phyloP scores from a whole-genome alignment of 805 yeast species.

The Tanozyma kutaoensis region DNA sequence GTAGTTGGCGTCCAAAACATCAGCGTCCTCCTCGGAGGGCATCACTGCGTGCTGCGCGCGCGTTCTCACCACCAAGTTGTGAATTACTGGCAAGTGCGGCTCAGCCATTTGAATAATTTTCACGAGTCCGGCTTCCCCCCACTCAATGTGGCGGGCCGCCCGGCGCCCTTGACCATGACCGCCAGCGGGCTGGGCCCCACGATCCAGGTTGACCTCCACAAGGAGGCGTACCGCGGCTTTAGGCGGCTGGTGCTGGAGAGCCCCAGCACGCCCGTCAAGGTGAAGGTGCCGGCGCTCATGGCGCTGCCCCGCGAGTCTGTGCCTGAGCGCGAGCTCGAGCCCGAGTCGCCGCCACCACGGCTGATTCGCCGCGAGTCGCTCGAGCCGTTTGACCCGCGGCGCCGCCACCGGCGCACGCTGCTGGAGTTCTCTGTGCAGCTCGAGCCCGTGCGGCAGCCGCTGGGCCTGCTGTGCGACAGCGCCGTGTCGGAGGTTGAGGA shows the following conservation, averaged over 20 bases:
- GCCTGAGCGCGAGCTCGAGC: not conserved
- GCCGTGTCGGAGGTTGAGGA: conserved; percentile 3
- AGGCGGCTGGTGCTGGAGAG: conserved; percentile 13
- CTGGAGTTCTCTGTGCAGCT: not conserved
- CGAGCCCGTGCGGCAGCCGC: not conserved
- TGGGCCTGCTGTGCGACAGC: conserved; percentile 1
- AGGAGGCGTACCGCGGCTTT: conserved; percentile 27
- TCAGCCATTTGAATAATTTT: too few relatives aligned
- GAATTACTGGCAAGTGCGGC: too few relatives aligned
- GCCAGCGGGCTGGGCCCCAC: conserved; percentile 2
- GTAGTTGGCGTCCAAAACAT: not conserved
- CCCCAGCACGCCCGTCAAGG: conserved; percentile 1
- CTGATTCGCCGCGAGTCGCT: not conserved
- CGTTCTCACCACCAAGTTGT: too few relatives aligned
- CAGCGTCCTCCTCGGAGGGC: too few relatives aligned
- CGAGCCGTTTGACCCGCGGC: not conserved
- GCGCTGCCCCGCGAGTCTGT: not conserved
- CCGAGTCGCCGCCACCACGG: not conserved
- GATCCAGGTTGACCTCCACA: conserved; percentile 14
- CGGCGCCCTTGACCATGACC: too few relatives aligned
- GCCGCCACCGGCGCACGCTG: not conserved
- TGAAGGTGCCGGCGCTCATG: conserved; percentile 2
- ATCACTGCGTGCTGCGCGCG: too few relatives aligned
- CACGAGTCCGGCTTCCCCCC: too few relatives aligned
- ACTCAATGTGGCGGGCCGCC: too few relatives aligned